phyloP scores from a whole-genome alignment of 148 eudicot genomes.

The Rhododendron mucronatum region DNA sequence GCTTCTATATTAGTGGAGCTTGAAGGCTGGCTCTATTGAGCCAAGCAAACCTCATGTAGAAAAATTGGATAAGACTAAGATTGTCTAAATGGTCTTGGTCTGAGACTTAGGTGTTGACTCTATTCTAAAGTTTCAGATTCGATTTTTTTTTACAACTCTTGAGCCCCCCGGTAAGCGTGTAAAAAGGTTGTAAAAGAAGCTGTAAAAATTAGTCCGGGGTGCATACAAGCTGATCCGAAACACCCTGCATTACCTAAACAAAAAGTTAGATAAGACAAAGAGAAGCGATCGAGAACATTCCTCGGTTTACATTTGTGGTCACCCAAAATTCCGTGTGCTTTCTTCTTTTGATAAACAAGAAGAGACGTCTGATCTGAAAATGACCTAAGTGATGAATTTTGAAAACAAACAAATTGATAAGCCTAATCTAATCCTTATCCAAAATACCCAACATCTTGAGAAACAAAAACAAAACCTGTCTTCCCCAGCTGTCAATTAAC shows the following conservation, averaged over 20 bases:
- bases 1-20: background rate
- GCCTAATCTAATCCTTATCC: background rate
- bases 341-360: background rate
- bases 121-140: no score
- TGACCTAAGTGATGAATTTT: background rate
- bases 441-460: background rate
- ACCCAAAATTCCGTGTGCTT: background rate
- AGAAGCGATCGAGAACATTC: background rate
- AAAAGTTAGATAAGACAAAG: background rate
- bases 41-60: background rate
- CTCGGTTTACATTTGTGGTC: background rate
- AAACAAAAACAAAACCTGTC: background rate
- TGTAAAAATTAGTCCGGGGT: no score
- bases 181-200: accelerated
- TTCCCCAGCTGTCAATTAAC: background rate
- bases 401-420: background rate
- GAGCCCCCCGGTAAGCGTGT: no score
- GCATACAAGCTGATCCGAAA: accelerated
- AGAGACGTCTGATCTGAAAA: background rate
- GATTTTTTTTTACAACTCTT: no score
- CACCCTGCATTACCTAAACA: no score
- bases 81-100: no score
- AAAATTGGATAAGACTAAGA: background rate
- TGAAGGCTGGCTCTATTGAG: background rate
- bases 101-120: no score